Percentiles rank a stretch among this genome's conserved stretches.
phyloP scores from a whole-genome alignment of 371 early-diverging fungal genomes.

The Lichtheimia ramosa region DNA sequence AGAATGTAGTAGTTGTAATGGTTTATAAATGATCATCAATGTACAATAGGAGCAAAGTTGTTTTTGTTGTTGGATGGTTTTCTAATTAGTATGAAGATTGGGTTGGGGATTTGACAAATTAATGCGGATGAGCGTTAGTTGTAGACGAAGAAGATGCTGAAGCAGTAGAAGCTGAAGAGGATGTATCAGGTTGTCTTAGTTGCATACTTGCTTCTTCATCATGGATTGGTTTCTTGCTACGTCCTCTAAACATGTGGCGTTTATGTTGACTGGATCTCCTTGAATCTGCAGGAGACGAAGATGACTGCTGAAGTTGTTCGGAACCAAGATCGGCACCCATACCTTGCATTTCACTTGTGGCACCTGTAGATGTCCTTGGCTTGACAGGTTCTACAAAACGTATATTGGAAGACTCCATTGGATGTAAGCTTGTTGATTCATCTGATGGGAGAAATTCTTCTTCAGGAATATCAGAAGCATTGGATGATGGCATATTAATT shows the following conservation, averaged over 20 bases:
- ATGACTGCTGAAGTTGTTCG: no score
- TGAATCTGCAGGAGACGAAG: no score
- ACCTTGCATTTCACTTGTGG: no score
- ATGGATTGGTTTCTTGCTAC: background rate
- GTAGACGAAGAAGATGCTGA: background rate
- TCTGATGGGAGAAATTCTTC: constrained; percentile 29
- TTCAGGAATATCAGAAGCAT: constrained; percentile 21
- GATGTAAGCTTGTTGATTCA: background rate
- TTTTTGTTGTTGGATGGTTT: no score
- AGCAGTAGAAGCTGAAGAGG: background rate
- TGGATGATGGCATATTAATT: constrained; percentile 5
- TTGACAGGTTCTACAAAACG: constrained; percentile 45
- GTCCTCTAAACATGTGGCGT: background rate
- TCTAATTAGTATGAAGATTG: background rate
- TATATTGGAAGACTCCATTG: constrained; percentile 20
- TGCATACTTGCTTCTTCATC: no score
- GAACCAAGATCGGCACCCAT: no score
- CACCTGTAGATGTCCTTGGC: background rate
- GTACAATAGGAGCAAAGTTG: no score
- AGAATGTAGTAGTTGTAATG: no score
- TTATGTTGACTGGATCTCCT: no score
- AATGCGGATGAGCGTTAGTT: background rate
- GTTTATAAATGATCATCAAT: no score
- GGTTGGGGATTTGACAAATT: background rate
- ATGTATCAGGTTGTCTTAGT: background rate